Conservation (phyloP, 306 rosid species). For the Quillaja saponaria region DNA sequence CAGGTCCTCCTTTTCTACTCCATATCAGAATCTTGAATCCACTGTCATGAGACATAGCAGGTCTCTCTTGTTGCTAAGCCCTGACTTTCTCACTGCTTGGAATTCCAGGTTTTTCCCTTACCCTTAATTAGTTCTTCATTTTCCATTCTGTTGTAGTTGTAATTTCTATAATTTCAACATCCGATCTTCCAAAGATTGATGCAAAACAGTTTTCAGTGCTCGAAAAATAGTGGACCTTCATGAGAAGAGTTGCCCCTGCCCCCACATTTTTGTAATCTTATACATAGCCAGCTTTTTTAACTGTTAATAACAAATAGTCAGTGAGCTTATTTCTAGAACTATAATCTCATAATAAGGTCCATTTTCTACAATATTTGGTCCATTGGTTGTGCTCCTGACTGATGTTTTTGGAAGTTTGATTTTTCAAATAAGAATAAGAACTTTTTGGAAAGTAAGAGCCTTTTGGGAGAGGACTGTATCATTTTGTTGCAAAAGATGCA, state of each 20-base stretch:
- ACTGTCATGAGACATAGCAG: conserved; percentile 68
- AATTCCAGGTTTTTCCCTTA: conserved; percentile 62
- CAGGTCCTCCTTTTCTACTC: conserved; percentile 27
- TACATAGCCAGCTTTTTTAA: neutral
- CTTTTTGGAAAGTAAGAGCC: too few relatives aligned
- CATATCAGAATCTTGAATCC: conserved; percentile 40
- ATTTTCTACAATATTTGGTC: too few relatives aligned
- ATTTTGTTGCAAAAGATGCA: too few relatives aligned
- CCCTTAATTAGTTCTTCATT: conserved; percentile 14
- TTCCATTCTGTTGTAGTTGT: conserved; percentile 15
- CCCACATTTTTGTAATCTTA: conserved; percentile 5
- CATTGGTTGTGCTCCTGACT: too few relatives aligned
- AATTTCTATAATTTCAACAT: conserved; percentile 6
- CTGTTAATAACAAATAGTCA: conserved; percentile 6
- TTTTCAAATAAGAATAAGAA: too few relatives aligned
- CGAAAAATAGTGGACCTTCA: neutral
- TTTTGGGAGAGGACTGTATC: too few relatives aligned
- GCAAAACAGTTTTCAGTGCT: conserved; percentile 9
- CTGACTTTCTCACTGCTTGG: conserved; percentile 89
- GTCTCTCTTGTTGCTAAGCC: conserved; percentile 72
- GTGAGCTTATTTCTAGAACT: too few relatives aligned
- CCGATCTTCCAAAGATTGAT: conserved; percentile 3
- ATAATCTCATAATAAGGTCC: too few relatives aligned
- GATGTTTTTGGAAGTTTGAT: too few relatives aligned
- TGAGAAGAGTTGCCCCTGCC: neutral